Conservation (phyloP, 1,284 basidiomycete genomes). For the Fomitiporia mediterranea region DNA sequence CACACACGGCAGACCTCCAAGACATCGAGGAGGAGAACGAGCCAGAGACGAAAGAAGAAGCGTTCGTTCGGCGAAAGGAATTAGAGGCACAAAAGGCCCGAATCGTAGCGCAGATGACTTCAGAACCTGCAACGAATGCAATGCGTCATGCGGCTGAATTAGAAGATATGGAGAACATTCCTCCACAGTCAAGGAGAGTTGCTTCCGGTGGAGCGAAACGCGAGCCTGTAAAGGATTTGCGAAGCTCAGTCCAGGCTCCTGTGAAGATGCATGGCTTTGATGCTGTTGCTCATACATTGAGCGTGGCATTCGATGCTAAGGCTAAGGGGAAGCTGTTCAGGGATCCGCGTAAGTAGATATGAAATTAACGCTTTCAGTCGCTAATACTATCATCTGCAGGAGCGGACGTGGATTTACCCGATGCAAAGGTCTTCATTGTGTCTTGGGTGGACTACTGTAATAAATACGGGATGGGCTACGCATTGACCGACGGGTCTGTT, state of each 20-base stretch:
- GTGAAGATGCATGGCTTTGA: constrained; percentile 56
- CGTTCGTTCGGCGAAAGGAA: constrained; percentile 59
- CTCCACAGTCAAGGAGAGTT: constrained; percentile 30
- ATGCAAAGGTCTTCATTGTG: constrained; percentile 86
- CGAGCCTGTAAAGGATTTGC: constrained; percentile 28
- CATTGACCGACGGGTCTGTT: constrained; percentile 89
- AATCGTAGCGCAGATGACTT: constrained; percentile 87
- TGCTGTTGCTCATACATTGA: constrained; percentile 60
- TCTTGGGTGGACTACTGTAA: constrained; percentile 99
- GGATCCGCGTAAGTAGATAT: constrained; percentile 44
- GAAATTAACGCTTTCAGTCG: background rate
- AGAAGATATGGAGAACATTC: constrained; percentile 44
- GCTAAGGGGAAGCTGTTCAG: constrained; percentile 56
- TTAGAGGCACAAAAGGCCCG: constrained; percentile 83
- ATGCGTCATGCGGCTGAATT: constrained; percentile 23
- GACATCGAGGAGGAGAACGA: constrained; percentile 49
- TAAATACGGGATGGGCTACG: constrained; percentile 98
- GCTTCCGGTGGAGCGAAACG: constrained; percentile 27
- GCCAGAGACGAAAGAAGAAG: constrained; percentile 42
- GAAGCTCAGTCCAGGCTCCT: constrained; percentile 23
- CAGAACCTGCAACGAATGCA: constrained; percentile 19
- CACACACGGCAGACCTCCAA: constrained; percentile 39
- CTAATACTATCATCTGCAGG: constrained; percentile 1
- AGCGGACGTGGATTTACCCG: constrained; percentile 45
- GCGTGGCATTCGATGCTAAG: constrained; percentile 63